These are phyloP conservation scores for Gossypium thurberi DNA, from an alignment of 345 rosid genomes.

Conservation along the genomic window DNA sequence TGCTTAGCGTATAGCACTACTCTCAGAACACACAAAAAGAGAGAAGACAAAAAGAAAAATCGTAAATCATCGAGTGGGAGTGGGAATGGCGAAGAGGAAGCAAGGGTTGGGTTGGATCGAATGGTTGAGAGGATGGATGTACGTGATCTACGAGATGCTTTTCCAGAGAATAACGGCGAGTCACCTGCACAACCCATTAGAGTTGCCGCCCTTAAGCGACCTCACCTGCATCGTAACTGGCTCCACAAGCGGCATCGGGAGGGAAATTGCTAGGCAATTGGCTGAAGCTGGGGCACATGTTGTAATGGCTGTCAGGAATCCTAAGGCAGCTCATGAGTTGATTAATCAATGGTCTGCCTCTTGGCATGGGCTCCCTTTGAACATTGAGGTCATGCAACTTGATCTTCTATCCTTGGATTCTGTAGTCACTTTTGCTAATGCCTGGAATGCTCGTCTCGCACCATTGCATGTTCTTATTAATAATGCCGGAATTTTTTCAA, in stretches of 20 bases:
- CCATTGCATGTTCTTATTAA: constrained; percentile 86
- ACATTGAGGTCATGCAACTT: constrained; percentile 74
- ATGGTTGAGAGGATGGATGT: constrained; percentile 86
- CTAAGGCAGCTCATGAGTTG: constrained; percentile 62
- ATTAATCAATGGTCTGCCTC: constrained; percentile 77
- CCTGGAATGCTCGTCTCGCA: constrained; percentile 56
- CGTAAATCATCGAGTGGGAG: neutral
- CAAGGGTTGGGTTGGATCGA: constrained; percentile 83
- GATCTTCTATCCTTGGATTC: constrained; percentile 90
- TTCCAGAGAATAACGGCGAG: constrained; percentile 84
- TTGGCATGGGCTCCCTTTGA: constrained; percentile 18
- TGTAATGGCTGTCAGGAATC: constrained; percentile 92
- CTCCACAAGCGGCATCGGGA: constrained; percentile 97
- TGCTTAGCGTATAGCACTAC: too few species aligned
- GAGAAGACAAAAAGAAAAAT: neutral
- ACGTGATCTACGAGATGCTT: constrained; percentile 61
- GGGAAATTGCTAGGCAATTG: constrained; percentile 84
- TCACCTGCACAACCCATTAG: constrained; percentile 70
- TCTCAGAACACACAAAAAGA: neutral
- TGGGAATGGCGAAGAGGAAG: constrained; percentile 34
- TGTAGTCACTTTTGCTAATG: constrained; percentile 54
- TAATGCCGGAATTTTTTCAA: constrained; percentile 91
- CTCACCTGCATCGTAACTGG: constrained; percentile 91
- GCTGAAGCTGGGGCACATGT: constrained; percentile 97
- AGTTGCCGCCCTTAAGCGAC: constrained; percentile 69